Evolutionary conservation across 2,329 filamentous ascomycete genomes (phyloP).

Genomic region (Dothideomycetidae sp.): DNA sequence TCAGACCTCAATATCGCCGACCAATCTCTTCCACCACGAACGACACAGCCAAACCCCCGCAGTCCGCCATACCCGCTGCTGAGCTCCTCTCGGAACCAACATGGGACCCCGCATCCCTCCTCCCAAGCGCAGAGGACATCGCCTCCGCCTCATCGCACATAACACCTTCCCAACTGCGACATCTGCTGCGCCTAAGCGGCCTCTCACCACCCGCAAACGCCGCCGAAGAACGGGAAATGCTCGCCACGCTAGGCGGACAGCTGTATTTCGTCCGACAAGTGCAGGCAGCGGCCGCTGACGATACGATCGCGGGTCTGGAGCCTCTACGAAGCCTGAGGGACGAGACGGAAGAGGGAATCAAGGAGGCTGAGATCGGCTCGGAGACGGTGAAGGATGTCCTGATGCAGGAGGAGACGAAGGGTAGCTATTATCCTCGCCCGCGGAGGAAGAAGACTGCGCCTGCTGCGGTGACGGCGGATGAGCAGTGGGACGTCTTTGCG

Average conservation of each 20-base stretch:
- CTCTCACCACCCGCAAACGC: slow-evolving; percentile 54
- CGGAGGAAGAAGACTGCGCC: slow-evolving; percentile 30
- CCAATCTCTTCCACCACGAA: neutral
- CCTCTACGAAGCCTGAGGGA: slow-evolving; percentile 71
- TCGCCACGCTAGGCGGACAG: slow-evolving; percentile 63
- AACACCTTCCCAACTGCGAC: slow-evolving; percentile 55
- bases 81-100: slow-evolving; percentile 49
- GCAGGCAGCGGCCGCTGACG: slow-evolving; percentile 46
- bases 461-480: slow-evolving; percentile 29
- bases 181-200: slow-evolving; percentile 79
- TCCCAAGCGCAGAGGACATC: slow-evolving; percentile 33
- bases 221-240: slow-evolving; percentile 54
- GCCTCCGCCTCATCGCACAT: slow-evolving; percentile 31
- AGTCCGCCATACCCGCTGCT: slow-evolving; percentile 8
- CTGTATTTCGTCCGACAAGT: slow-evolving; percentile 83
- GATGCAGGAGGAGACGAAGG: slow-evolving; percentile 45
- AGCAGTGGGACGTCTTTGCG: slow-evolving; percentile 57
- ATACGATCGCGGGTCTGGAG: slow-evolving; percentile 54
- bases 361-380: slow-evolving; percentile 46
- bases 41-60: neutral
- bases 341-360: slow-evolving; percentile 46
- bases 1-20: no score
- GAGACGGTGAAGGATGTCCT: slow-evolving; percentile 43
- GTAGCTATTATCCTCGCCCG: slow-evolving; percentile 38
- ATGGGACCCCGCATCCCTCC: slow-evolving; percentile 71